These are phyloP conservation scores for Penicillium brasilianum DNA, from an alignment of 2,329 filamentous ascomycete genomes.

Conservation along the genomic window DNA sequence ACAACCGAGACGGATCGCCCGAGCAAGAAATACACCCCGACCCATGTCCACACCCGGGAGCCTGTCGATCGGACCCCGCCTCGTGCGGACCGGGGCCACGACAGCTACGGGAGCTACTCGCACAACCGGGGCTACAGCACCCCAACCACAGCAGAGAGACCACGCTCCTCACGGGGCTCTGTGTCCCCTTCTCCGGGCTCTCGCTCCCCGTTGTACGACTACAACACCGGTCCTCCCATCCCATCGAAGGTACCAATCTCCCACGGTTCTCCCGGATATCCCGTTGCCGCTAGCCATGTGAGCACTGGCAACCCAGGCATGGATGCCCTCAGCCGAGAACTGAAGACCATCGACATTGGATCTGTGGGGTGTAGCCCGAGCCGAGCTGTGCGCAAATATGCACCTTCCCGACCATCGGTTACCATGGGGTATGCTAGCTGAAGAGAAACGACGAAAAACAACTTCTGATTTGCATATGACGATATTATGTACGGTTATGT, in stretches of 20 bases:
- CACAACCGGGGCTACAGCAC: conserved; percentile 31
- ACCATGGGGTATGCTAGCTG: conserved; percentile 38
- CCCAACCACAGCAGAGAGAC: conserved; percentile 30
- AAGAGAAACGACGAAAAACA: conserved; percentile 6
- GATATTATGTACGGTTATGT: conserved; percentile 26
- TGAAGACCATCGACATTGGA: conserved; percentile 58
- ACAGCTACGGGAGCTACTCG: conserved; percentile 25
- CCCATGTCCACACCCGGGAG: conserved; percentile 24
- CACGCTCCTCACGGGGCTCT: conserved; percentile 36
- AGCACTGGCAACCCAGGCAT: conserved; percentile 32
- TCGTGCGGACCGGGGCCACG: conserved; percentile 24
- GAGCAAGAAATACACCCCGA: conserved; percentile 23
- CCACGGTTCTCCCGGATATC: conserved; percentile 37
- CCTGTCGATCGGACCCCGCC: conserved; percentile 31
- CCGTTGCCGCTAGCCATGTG: conserved; percentile 36
- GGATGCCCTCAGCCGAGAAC: conserved; percentile 62
- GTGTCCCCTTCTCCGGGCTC: conserved; percentile 37
- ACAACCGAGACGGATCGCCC: conserved; percentile 25
- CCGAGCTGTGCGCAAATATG: conserved; percentile 41
- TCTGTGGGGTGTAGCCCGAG: conserved; percentile 38
- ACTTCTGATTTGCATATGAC: conserved; percentile 17
- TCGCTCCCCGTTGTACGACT: conserved; percentile 41
- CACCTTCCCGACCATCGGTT: conserved; percentile 33
- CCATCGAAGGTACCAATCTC: conserved; percentile 51
- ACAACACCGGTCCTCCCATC: conserved; percentile 44